Conservation (phyloP, 1,284 basidiomycete genomes). For the Gomphus bonarii region DNA sequence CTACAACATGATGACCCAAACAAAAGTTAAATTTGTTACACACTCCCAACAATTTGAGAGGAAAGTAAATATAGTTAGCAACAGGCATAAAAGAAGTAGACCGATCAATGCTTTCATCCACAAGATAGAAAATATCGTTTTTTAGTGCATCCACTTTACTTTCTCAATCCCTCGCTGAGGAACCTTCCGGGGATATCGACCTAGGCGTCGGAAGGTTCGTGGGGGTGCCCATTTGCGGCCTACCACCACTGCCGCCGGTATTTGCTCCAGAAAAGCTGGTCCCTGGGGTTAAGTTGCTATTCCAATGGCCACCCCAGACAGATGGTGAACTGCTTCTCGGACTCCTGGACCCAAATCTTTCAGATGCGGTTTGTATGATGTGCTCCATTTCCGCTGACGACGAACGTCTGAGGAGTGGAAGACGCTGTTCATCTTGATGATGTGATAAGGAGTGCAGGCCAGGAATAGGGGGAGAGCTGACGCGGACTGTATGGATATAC, state of each 20-base stretch:
- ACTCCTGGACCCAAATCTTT: conserved; percentile 1
- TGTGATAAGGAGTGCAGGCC: background rate
- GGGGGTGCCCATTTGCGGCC: background rate
- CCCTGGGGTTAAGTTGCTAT: background rate
- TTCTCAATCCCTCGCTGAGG: background rate
- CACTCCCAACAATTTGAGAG: background rate
- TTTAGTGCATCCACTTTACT: too few species aligned
- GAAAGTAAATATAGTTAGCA: background rate
- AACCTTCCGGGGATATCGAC: conserved; percentile 9
- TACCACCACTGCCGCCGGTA: background rate
- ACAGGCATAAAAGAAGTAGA: background rate
- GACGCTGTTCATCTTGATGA: conserved; percentile 1
- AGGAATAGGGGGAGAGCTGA: conserved; percentile 7
- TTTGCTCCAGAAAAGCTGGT: background rate
- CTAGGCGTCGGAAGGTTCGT: conserved; percentile 9
- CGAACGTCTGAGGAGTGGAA: conserved; percentile 1
- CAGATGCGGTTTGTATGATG: background rate
- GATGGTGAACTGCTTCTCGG: background rate
- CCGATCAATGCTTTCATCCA: background rate
- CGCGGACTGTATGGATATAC: conserved; percentile 5
- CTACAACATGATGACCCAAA: too few species aligned
- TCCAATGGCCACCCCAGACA: background rate
- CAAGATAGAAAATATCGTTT: background rate
- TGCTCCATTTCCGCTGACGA: conserved; percentile 8
- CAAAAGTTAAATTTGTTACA: too few species aligned